Evolutionary conservation across 2,329 filamentous ascomycete genomes (phyloP).

Genomic region (Exophiala bonariae): DNA sequence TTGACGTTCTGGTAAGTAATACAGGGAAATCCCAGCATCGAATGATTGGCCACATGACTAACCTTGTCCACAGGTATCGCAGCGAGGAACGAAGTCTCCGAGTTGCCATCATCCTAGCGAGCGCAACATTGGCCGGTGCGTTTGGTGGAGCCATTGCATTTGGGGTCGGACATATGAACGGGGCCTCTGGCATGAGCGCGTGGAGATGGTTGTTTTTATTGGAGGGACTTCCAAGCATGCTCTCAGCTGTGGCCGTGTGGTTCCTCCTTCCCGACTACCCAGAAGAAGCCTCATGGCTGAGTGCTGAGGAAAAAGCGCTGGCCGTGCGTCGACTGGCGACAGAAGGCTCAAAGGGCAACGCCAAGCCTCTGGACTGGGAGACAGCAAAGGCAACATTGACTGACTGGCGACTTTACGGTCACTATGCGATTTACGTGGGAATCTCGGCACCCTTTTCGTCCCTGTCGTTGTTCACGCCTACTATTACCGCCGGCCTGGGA

Average conservation of each 20-base stretch:
- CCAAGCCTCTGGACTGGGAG: conserved; percentile 46
- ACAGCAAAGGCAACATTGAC: conserved; percentile 14
- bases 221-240: conserved; percentile 41
- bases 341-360: conserved; percentile 57
- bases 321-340: conserved; percentile 57
- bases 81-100: conserved; percentile 57
- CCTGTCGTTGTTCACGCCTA: conserved; percentile 71
- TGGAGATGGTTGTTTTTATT: conserved; percentile 80
- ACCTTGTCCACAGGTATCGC: conserved; percentile 54
- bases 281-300: conserved; percentile 44
- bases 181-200: conserved; percentile 36
- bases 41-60: conserved; percentile 28
- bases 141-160: conserved; percentile 58
- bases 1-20: conserved; percentile 44
- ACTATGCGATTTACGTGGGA: conserved; percentile 46
- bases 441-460: conserved; percentile 66
- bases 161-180: conserved; percentile 41
- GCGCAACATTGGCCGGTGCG: conserved; percentile 53
- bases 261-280: conserved; percentile 45
- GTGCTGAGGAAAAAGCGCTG: conserved; percentile 50
- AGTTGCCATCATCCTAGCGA: conserved; percentile 55
- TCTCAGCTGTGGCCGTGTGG: conserved; percentile 34
- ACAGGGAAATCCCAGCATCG: not conserved
- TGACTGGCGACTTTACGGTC: conserved; percentile 12
- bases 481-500: conserved; percentile 66